Conservation (phyloP, 352 stramenopile genomes). For the Saprolegnia parasitica region DNA sequence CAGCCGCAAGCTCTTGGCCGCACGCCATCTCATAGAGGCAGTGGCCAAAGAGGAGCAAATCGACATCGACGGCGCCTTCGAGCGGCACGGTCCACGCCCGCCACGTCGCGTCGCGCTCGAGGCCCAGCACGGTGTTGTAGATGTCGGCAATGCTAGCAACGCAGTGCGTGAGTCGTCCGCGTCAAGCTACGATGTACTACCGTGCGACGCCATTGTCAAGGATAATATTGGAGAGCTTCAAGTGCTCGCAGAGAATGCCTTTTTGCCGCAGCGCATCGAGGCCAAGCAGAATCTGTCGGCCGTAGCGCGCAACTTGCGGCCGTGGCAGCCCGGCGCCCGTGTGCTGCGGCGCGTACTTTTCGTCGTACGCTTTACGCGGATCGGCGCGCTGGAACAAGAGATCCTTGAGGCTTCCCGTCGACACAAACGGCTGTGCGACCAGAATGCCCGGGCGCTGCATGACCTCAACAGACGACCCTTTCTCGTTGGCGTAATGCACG, state of each 20-base stretch:
- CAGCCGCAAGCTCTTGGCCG: conserved; percentile 45
- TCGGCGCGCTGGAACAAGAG: conserved; percentile 43
- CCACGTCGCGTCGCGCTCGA: conserved; percentile 52
- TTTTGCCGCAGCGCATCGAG: conserved; percentile 50
- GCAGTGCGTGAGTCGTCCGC: background rate
- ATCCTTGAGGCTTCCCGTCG: conserved; percentile 56
- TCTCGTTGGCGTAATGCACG: conserved; percentile 61
- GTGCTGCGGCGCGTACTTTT: conserved; percentile 49
- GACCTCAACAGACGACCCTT: conserved; percentile 34
- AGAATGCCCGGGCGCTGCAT: conserved; percentile 34
- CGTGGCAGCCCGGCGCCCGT: conserved; percentile 38
- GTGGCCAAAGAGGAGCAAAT: conserved; percentile 64
- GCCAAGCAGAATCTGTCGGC: conserved; percentile 54
- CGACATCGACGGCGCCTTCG: conserved; percentile 59
- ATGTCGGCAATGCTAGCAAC: conserved; percentile 46
- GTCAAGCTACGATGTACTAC: conserved; percentile 13
- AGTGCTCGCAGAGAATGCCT: conserved; percentile 62
- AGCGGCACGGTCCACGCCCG: conserved; percentile 56
- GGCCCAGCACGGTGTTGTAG: conserved; percentile 52
- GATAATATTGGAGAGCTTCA: conserved; percentile 60
- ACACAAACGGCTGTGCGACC: conserved; percentile 58
- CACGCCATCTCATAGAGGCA: conserved; percentile 76
- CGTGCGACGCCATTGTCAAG: conserved; percentile 55
- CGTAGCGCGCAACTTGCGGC: conserved; percentile 48
- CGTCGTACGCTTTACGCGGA: conserved; percentile 40